phyloP scores from a whole-genome alignment of 2,329 filamentous ascomycete species.

The Pseudocercospora fijiensis region DNA sequence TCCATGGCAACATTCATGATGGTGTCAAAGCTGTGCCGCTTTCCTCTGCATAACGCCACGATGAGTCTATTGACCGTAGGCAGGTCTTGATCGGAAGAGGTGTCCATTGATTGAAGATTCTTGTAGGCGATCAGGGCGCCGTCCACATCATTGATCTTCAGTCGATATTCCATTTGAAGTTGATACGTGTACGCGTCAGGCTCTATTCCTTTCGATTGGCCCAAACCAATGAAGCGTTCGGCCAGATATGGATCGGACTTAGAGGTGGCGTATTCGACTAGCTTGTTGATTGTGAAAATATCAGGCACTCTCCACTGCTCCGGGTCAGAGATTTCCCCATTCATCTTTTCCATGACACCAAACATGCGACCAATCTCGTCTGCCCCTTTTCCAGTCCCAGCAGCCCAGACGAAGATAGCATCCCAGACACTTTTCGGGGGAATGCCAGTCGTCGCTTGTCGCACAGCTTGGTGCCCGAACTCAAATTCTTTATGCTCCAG shows the following conservation, averaged over 20 bases:
- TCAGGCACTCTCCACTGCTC: slow-evolving; percentile 56
- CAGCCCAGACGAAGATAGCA: slow-evolving; percentile 71
- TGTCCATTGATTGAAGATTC: slow-evolving; percentile 58
- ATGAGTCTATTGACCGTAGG: slow-evolving; percentile 70
- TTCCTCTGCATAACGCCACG: slow-evolving; percentile 62
- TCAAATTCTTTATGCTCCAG: slow-evolving; percentile 54
- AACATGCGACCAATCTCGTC: slow-evolving; percentile 74
- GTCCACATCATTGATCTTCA: slow-evolving; percentile 70
- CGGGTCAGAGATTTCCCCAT: slow-evolving; percentile 40
- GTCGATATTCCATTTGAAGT: slow-evolving; percentile 71
- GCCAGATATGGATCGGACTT: slow-evolving; percentile 68
- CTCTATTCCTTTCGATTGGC: slow-evolving; percentile 62
- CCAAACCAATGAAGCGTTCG: slow-evolving; percentile 69
- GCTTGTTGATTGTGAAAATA: slow-evolving; percentile 70
- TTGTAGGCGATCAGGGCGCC: slow-evolving; percentile 67
- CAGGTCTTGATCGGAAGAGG: slow-evolving; percentile 59
- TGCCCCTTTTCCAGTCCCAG: slow-evolving; percentile 67
- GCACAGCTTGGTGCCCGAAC: slow-evolving; percentile 64
- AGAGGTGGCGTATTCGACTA: slow-evolving; percentile 72
- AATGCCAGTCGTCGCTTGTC: slow-evolving; percentile 33
- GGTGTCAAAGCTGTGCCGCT: slow-evolving; percentile 64
- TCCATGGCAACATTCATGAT: slow-evolving; percentile 72
- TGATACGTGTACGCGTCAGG: slow-evolving; percentile 70
- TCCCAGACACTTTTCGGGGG: slow-evolving; percentile 58
- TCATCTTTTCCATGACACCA: slow-evolving; percentile 55